phyloP scores from a whole-genome alignment of 2,329 filamentous ascomycete genomes.

The Blastomyces percursus region DNA sequence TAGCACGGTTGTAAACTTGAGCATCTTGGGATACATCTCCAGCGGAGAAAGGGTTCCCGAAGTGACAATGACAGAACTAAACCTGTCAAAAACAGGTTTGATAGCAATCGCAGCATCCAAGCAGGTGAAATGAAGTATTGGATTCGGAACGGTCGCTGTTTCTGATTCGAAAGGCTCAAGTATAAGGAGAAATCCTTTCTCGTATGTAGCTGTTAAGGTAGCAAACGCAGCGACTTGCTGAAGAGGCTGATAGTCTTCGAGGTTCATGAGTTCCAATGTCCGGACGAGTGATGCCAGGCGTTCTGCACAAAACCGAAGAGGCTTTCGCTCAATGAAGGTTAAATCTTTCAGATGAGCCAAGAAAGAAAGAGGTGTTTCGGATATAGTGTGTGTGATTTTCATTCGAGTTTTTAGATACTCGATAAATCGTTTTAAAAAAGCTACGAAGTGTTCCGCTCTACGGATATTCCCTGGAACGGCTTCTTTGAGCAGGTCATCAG shows the following conservation, averaged over 20 bases:
- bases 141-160: slow-evolving; percentile 88
- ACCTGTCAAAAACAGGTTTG: slow-evolving; percentile 92
- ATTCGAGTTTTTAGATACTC: slow-evolving; percentile 97
- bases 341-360: slow-evolving; percentile 85
- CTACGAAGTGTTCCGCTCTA: slow-evolving; percentile 87
- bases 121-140: slow-evolving; percentile 93
- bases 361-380: slow-evolving; percentile 91
- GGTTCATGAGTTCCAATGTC: slow-evolving; percentile 90
- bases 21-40: slow-evolving; percentile 99
- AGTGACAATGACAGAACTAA: slow-evolving; percentile 96
- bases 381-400: slow-evolving; percentile 96
- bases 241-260: slow-evolving; percentile 92
- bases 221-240: slow-evolving; percentile 98
- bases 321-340: slow-evolving; percentile 96
- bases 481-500: slow-evolving; percentile 88
- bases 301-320: slow-evolving; percentile 84
- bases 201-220: slow-evolving; percentile 89
- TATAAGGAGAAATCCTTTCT: slow-evolving; percentile 90
- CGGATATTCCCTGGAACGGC: slow-evolving; percentile 94
- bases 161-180: slow-evolving; percentile 97
- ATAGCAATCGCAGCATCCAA: slow-evolving; percentile 96
- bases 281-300: slow-evolving; percentile 86
- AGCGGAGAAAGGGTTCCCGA: slow-evolving; percentile 93
- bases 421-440: slow-evolving; percentile 91
- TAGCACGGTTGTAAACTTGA: slow-evolving; percentile 81